Conservation (phyloP, 108 stramenopile genomes). For the Pseudonitzschia delicatissima region DNA sequence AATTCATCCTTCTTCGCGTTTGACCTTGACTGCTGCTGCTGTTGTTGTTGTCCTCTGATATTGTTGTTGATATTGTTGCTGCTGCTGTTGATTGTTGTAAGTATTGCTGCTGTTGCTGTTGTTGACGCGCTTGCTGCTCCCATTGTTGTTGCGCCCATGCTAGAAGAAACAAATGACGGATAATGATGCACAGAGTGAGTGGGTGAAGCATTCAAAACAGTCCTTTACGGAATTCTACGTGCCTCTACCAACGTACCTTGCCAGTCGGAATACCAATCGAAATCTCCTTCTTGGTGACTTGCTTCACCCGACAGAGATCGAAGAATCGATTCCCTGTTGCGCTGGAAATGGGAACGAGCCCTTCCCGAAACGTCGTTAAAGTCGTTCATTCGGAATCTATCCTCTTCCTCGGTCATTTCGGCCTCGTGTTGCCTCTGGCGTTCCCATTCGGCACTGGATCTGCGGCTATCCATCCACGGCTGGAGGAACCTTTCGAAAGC, state of each 20-base stretch:
- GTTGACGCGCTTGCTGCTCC: conserved; percentile 51
- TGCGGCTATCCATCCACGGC: conserved; percentile 63
- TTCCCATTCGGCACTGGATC: conserved; percentile 75
- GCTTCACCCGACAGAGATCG: conserved; percentile 47
- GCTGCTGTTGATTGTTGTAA: conserved; percentile 28
- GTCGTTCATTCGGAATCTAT: conserved; percentile 23
- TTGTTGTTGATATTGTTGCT: conserved; percentile 41
- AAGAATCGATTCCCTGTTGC: conserved; percentile 50
- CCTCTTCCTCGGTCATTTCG: conserved; percentile 24
- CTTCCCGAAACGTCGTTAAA: conserved; percentile 53
- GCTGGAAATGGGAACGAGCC: conserved; percentile 50
- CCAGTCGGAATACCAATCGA: conserved; percentile 80
- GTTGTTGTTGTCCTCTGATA: too few relatives aligned
- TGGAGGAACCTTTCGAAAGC: conserved; percentile 72
- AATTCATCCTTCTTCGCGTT: conserved; percentile 36
- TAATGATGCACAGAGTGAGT: background rate
- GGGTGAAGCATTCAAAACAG: background rate
- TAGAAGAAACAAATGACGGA: background rate
- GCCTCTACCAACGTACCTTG: conserved; percentile 25
- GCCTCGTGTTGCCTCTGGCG: conserved; percentile 75
- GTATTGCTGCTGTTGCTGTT: conserved; percentile 47
- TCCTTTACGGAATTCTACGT: background rate
- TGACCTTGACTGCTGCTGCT: conserved; percentile 35
- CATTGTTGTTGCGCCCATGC: conserved; percentile 70
- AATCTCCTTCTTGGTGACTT: conserved; percentile 48